Base-by-base conservation (phyloP, 257 asterid species). In the Scutellaria barbata region DNA sequence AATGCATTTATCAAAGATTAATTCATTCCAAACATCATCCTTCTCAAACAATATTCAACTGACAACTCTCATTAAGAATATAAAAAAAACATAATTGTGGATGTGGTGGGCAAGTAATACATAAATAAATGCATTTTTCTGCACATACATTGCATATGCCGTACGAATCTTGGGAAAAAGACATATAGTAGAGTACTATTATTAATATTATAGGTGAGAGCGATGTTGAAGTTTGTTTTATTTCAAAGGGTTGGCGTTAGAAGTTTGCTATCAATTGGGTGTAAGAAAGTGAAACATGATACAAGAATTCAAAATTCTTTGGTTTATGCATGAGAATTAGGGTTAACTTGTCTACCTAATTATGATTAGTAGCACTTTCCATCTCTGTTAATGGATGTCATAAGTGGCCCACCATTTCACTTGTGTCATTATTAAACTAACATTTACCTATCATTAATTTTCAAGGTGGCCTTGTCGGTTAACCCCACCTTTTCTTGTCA, bases 261-360 rank as follows among this genome's bases (percentile, higher is more conserved):
- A 72, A 67, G 22, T 60, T 76, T 59, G 73, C 62, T 47, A 46
- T 72, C 79, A 73, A 63, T 75, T 55, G 77, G 84, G 84, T 80
- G 84, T 76, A 55, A 76, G 80, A 75, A 71, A 75, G 80, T 71
- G 83, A 75, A 47, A 75, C 68, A 45, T 74, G 52, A 69, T 55
- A 22, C 46, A 43, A 56, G 13, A 12, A 48, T 30, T 35, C 9
- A 42, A 52, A 51, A 68, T 68, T 59, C 7, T 17, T 10, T 39
- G 68, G 47, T 22, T 45, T 22, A 61, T 30, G 39, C 69, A 76
- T 70, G 76, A 63, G 72, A 66, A 76, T 71, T 46, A 37, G 52
- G 37, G 76, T 45, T 14, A 12, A 68, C 8, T 55, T 35, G 73
- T 63, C 73, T 54, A 54, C 73, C 37, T 18, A 53, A 50, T 52